Conservation (phyloP, 148 eudicot species). For the Amaranthus cruentus region DNA sequence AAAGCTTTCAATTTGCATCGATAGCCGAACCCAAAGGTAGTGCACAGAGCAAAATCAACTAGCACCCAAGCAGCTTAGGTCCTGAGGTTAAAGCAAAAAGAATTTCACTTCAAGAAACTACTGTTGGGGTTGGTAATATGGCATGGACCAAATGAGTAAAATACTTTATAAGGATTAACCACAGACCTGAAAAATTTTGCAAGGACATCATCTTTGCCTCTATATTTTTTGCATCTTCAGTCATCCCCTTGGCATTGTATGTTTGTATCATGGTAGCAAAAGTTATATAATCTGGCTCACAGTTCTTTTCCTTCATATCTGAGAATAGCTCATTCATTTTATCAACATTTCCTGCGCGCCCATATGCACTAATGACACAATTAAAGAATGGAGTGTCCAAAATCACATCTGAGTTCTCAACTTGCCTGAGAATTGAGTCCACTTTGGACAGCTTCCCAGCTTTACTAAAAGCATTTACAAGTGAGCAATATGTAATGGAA, state of each 20-base stretch:
- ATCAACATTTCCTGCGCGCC: constrained; percentile 57
- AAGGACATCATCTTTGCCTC: constrained; percentile 41
- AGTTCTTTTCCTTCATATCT: constrained; percentile 54
- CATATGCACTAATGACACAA: constrained; percentile 67
- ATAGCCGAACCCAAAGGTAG: constrained; percentile 1
- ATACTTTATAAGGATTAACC: not conserved
- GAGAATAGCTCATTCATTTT: constrained; percentile 47
- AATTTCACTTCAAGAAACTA: not conserved
- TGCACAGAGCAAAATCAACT: not conserved
- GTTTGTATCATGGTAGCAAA: constrained; percentile 76
- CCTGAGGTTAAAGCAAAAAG: constrained; percentile 9
- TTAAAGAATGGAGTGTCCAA: constrained; percentile 83
- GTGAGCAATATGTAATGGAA: constrained; percentile 69
- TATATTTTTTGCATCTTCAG: constrained; percentile 50
- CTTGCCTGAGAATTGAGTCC: constrained; percentile 75
- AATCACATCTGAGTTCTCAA: constrained; percentile 67
- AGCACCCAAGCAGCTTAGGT: constrained; percentile 24
- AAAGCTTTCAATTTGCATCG: constrained; percentile 2
- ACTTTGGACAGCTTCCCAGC: constrained; percentile 56
- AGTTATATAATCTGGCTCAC: constrained; percentile 65
- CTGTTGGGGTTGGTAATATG: not conserved
- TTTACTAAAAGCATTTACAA: constrained; percentile 65
- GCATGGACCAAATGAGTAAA: not conserved
- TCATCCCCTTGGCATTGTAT: constrained; percentile 67
- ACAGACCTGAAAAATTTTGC: constrained; percentile 34